Evolutionary conservation across 176 grass and related monocot species (phyloP).

Genomic region (Carex scoparia): DNA sequence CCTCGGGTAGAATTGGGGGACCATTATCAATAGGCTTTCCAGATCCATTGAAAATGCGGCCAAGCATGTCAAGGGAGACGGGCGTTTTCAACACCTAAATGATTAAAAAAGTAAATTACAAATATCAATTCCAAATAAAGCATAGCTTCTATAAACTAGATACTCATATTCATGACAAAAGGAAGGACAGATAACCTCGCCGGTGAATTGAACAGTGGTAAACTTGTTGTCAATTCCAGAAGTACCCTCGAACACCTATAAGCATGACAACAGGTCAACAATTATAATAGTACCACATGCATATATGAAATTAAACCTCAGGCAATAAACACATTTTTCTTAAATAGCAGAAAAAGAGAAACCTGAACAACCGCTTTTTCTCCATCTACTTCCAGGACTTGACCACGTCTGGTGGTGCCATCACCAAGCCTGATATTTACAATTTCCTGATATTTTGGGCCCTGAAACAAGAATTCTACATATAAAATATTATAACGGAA

Average conservation of each 20-base stretch:
- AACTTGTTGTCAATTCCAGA: constrained; percentile 99
- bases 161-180: constrained; percentile 2
- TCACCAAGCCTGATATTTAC: constrained; percentile 97
- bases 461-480: constrained; percentile 40
- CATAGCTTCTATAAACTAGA: background rate
- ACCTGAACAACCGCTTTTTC: constrained; percentile 99
- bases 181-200: constrained; percentile 59
- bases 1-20: constrained; percentile 87
- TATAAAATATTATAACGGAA: constrained; percentile 15
- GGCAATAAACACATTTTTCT: background rate
- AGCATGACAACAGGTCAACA: constrained; percentile 9
- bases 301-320: background rate
- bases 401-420: constrained; percentile 94
- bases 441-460: constrained; percentile 98
- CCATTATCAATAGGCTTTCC: constrained; percentile 99
- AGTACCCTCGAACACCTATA: constrained; percentile 95
- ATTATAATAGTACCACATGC: background rate
- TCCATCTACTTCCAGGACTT: constrained; percentile 98
- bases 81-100: constrained; percentile 94
- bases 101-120: constrained; percentile 9
- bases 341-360: background rate
- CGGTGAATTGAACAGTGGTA: constrained; percentile 97
- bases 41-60: constrained; percentile 98
- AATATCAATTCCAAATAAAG: constrained; percentile 6
- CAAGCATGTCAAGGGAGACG: constrained; percentile 99